Evolutionary conservation across 371 early-diverging fungal genomes (phyloP).

Genomic region (Blastocladiella emersonii): DNA sequence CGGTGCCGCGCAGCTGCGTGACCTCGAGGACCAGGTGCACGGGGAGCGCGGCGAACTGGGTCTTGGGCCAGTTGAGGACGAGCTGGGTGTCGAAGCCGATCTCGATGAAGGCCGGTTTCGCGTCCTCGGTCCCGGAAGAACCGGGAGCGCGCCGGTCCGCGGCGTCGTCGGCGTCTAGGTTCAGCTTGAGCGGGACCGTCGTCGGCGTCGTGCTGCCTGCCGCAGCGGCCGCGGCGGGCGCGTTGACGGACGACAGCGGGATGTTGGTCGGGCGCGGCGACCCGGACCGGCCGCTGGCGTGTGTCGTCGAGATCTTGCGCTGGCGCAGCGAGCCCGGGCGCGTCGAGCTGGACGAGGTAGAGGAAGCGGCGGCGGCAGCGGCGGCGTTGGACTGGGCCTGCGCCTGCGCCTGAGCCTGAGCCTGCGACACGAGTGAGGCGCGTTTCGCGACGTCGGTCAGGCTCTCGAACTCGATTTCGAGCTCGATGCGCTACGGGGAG

Average conservation of each 20-base stretch:
- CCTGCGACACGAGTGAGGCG: neutral
- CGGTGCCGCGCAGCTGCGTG: conserved; percentile 73
- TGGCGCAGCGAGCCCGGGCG: neutral
- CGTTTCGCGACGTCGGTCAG: neutral
- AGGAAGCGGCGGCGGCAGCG: neutral
- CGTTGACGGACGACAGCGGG: neutral
- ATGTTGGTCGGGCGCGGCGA: neutral
- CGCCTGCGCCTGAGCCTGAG: neutral
- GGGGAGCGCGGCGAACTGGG: conserved; percentile 74
- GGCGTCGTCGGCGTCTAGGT: no score
- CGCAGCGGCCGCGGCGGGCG: no score
- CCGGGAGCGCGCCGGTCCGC: neutral
- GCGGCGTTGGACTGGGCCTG: no score
- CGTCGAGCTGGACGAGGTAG: neutral
- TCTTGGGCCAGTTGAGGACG: conserved; percentile 79
- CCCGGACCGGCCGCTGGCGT: neutral
- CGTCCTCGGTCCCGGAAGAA: no score
- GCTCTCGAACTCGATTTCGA: conserved; percentile 1
- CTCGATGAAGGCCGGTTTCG: neutral
- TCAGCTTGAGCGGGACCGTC: no score
- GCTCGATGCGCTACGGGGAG: neutral
- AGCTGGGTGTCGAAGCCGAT: conserved; percentile 67
- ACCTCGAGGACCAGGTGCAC: conserved; percentile 68
- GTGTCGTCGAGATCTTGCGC: neutral
- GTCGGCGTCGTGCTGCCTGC: no score